Percentiles rank a stretch among this genome's conserved stretches.
Evolutionary conservation across 148 eudicot species (phyloP).

Genomic region (Dianthus caryophyllus): DNA sequence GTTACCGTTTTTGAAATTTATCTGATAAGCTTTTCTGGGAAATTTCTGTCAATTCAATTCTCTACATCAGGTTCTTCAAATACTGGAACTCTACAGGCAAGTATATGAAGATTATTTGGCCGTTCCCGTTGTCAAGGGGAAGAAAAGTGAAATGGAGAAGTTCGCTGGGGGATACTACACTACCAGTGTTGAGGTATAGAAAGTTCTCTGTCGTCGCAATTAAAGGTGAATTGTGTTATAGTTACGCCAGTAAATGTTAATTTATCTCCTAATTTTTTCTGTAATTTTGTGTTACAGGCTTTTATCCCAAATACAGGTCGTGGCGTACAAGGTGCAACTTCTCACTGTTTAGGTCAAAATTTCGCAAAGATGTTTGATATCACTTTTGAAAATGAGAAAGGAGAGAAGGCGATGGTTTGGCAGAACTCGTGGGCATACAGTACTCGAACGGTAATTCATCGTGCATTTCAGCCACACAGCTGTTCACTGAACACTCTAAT

Average conservation of each 20-base stretch:
- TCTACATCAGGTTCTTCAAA: constrained; percentile 52
- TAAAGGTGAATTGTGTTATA: no score
- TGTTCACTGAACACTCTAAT: not conserved
- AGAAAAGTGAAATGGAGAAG: constrained; percentile 91
- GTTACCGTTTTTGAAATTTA: not conserved
- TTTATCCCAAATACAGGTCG: constrained; percentile 93
- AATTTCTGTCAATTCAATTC: constrained; percentile 4
- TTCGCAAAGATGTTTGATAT: constrained; percentile 99
- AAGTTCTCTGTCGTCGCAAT: not conserved
- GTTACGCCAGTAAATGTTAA: not conserved
- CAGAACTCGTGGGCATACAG: constrained; percentile 99
- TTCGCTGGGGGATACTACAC: constrained; percentile 99
- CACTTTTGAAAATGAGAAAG: constrained; percentile 85
- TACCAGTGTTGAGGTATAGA: constrained; percentile 74
- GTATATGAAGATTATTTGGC: constrained; percentile 94
- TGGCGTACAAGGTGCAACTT: constrained; percentile 98
- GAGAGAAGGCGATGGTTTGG: constrained; percentile 86
- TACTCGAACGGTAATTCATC: constrained; percentile 62
- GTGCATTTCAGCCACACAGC: not conserved
- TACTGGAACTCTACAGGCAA: constrained; percentile 71
- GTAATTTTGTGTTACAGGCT: constrained; percentile 47
- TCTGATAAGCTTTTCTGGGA: not conserved
- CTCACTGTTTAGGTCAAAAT: constrained; percentile 95
- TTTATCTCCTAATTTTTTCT: not conserved
- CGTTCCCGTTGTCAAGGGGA: constrained; percentile 87